Evolutionary conservation across 371 early-diverging fungal species (phyloP).

Genomic region (Coemansia sp.): DNA sequence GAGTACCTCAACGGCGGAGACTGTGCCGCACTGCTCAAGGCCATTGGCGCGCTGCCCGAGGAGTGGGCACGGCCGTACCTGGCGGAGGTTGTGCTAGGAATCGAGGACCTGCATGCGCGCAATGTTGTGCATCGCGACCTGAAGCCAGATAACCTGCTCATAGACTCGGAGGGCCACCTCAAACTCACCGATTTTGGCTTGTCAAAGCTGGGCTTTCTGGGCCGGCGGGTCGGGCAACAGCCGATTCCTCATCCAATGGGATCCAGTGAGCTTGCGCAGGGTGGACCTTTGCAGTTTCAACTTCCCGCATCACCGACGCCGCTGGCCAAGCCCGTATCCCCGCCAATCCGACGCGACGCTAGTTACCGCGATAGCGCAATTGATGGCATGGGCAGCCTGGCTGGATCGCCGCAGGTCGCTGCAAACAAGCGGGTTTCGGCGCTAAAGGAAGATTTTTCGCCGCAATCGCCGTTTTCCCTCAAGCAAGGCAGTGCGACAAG

Average conservation of each 20-base stretch:
- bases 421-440: slow-evolving; percentile 25
- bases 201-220: slow-evolving; percentile 62
- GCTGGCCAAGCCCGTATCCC: not conserved
- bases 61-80: slow-evolving; percentile 79
- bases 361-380: not conserved
- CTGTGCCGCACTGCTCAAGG: slow-evolving; percentile 88
- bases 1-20: slow-evolving; percentile 98
- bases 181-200: slow-evolving; percentile 87
- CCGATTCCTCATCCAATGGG: slow-evolving; percentile 5
- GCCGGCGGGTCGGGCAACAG: slow-evolving; percentile 46
- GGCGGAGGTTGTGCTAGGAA: slow-evolving; percentile 82
- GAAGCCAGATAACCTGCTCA: slow-evolving; percentile 83
- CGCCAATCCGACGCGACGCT: not conserved
- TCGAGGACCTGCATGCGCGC: slow-evolving; percentile 81
- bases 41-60: slow-evolving; percentile 74
- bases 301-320: not conserved
- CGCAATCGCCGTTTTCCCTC: not conserved
- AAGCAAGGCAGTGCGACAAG: not conserved
- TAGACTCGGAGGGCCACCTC: slow-evolving; percentile 79
- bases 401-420: not conserved
- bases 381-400: too few relatives aligned
- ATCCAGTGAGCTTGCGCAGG: not conserved
- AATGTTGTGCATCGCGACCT: slow-evolving; percentile 86
- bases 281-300: not conserved
- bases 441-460: slow-evolving; percentile 13